phyloP scores from a whole-genome alignment of 2,329 filamentous ascomycete species.

The Curvularia verruculosa region DNA sequence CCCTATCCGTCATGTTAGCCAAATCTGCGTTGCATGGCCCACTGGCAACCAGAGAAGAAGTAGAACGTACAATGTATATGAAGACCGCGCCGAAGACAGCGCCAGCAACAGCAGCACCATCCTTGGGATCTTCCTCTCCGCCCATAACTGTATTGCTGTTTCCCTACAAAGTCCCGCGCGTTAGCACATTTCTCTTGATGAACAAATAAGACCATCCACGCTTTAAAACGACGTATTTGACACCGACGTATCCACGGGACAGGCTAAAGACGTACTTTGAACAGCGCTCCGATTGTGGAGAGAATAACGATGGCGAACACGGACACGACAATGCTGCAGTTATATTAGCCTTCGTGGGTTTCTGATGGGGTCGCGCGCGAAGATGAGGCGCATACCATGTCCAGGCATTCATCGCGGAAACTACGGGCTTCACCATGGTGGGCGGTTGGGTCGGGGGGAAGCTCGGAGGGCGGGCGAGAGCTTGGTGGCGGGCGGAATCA shows the following conservation, averaged over 20 bases:
- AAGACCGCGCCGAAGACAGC: conserved; percentile 88
- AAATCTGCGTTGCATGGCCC: neutral
- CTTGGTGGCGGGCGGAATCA: conserved; percentile 21
- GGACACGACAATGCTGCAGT: conserved; percentile 55
- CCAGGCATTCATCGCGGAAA: conserved; percentile 92
- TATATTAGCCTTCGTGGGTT: conserved; percentile 24
- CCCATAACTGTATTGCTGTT: conserved; percentile 87
- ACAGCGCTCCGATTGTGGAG: conserved; percentile 72
- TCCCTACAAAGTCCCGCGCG: conserved; percentile 46
- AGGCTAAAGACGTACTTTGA: conserved; percentile 60
- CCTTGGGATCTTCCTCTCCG: conserved; percentile 68
- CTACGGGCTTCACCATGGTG: conserved; percentile 94
- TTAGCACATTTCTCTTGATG: conserved; percentile 23
- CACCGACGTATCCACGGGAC: neutral
- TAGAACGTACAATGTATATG: conserved; percentile 80
- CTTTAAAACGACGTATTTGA: neutral
- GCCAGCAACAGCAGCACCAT: conserved; percentile 78
- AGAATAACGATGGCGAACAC: conserved; percentile 70
- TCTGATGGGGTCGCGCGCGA: no score
- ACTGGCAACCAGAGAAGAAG: neutral
- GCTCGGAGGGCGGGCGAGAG: conserved; percentile 20
- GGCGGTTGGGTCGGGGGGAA: conserved; percentile 22
- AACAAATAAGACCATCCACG: neutral
- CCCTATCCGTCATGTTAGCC: conserved; percentile 53
- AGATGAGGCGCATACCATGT: conserved; percentile 71